These are phyloP conservation scores for Auricularia sp. DNA, from an alignment of 768 basidiomycete species.

Conservation along the genomic window DNA sequence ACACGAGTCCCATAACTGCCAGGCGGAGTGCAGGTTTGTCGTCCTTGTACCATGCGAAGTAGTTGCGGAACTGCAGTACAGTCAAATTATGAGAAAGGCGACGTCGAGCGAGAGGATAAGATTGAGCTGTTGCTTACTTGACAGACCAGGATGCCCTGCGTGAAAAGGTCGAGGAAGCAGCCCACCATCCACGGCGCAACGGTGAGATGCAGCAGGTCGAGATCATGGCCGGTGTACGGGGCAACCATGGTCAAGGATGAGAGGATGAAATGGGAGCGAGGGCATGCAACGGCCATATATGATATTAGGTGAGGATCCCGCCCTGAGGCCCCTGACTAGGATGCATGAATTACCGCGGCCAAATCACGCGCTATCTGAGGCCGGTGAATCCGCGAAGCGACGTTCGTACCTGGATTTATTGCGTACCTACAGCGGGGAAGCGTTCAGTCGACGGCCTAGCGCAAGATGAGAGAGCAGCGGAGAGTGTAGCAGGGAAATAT, in stretches of 20 bases:
- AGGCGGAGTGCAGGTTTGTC: neutral
- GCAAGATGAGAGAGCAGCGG: too few relatives aligned
- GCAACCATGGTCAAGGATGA: neutral
- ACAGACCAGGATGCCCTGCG: neutral
- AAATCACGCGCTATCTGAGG: too few relatives aligned
- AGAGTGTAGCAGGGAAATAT: too few relatives aligned
- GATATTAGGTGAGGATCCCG: too few relatives aligned
- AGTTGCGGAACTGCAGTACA: neutral
- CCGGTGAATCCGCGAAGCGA: too few relatives aligned
- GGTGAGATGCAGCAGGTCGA: neutral
- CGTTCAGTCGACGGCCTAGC: too few relatives aligned
- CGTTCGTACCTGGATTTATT: too few relatives aligned
- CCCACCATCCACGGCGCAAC: constrained; percentile 1
- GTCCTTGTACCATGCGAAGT: neutral
- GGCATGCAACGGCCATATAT: too few relatives aligned
- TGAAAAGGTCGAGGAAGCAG: constrained; percentile 1
- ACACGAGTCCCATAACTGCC: neutral
- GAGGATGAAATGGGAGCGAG: neutral
- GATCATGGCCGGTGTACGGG: neutral
- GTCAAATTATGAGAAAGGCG: neutral
- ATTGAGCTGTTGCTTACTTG: neutral
- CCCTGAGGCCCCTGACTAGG: too few relatives aligned
- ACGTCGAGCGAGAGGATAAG: neutral
- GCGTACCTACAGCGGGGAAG: too few relatives aligned
- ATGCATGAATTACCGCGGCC: too few relatives aligned